These are phyloP conservation scores for Mucor piriformis DNA, from an alignment of 371 early-diverging fungal species.

Conservation along the genomic window DNA sequence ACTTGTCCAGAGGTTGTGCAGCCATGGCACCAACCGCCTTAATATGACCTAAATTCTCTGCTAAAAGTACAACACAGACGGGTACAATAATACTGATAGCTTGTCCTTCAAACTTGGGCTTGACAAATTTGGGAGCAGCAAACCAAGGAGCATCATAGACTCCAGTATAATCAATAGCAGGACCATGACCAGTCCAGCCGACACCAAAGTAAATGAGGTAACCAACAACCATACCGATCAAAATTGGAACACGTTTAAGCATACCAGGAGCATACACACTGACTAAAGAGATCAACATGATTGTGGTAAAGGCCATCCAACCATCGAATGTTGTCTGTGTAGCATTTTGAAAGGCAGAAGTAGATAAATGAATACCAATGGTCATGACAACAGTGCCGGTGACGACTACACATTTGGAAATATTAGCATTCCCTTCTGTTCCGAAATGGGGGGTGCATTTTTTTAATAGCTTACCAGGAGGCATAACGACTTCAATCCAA, in stretches of 20 bases:
- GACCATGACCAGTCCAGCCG: conserved; percentile 44
- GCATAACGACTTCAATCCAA: conserved; percentile 62
- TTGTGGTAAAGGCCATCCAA: conserved; percentile 59
- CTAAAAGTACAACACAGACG: conserved; percentile 53
- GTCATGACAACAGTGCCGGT: conserved; percentile 62
- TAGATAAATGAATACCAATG: conserved; percentile 58
- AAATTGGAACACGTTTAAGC: conserved; percentile 49
- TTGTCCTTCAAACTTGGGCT: conserved; percentile 44
- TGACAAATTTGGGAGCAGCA: conserved; percentile 39
- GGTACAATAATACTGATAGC: conserved; percentile 62
- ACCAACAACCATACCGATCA: conserved; percentile 53
- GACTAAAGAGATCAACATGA: conserved; percentile 48
- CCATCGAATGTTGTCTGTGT: conserved; percentile 52
- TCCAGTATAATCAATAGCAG: conserved; percentile 50
- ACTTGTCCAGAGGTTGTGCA: conserved; percentile 43
- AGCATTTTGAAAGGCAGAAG: conserved; percentile 52
- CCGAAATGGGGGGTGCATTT: not conserved
- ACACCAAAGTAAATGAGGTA: conserved; percentile 52
- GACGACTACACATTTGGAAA: conserved; percentile 33
- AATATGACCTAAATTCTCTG: conserved; percentile 65
- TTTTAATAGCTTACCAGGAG: conserved; percentile 47
- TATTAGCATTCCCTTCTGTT: not conserved
- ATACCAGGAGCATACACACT: conserved; percentile 54
- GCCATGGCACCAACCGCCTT: conserved; percentile 61
- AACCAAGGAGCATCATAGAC: conserved; percentile 42